Conservation (phyloP, 257 asterid species). For the Cruciata laevipes region DNA sequence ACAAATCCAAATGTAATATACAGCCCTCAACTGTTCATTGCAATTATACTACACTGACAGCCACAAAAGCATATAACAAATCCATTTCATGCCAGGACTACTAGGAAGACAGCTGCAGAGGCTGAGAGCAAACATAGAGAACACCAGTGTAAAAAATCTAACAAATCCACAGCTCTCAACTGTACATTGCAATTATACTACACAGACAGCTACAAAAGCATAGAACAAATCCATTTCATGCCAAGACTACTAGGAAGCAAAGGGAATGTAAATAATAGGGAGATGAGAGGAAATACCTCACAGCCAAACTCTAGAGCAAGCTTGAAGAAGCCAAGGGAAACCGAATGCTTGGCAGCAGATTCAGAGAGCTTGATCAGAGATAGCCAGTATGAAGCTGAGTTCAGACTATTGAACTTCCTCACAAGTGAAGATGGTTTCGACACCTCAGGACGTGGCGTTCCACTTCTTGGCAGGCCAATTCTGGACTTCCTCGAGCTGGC, state of each 20-base stretch:
- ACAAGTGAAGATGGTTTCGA: constrained; percentile 49
- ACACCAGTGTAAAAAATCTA: neutral
- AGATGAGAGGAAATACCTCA: constrained; percentile 41
- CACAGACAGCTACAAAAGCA: neutral
- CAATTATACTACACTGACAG: neutral
- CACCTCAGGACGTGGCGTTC: constrained; percentile 54
- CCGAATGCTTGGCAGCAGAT: constrained; percentile 69
- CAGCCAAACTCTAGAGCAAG: constrained; percentile 85
- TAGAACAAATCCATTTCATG: neutral
- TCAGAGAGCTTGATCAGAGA: constrained; percentile 78
- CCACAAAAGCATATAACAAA: neutral
- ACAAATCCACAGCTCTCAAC: neutral
- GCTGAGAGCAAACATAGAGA: constrained; percentile 31
- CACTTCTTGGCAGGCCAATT: constrained; percentile 39
- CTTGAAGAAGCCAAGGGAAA: constrained; percentile 84
- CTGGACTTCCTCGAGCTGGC: constrained; percentile 45
- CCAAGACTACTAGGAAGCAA: neutral
- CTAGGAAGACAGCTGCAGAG: constrained; percentile 37
- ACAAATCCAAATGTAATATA: neutral
- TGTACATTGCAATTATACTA: neutral
- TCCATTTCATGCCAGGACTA: neutral
- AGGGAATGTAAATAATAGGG: neutral
- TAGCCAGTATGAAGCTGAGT: constrained; percentile 81
- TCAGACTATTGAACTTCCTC: constrained; percentile 51
- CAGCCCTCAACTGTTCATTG: neutral